Evolutionary conservation across 176 grass and related monocot species (phyloP).

Genomic region (Oryza coarctata): DNA sequence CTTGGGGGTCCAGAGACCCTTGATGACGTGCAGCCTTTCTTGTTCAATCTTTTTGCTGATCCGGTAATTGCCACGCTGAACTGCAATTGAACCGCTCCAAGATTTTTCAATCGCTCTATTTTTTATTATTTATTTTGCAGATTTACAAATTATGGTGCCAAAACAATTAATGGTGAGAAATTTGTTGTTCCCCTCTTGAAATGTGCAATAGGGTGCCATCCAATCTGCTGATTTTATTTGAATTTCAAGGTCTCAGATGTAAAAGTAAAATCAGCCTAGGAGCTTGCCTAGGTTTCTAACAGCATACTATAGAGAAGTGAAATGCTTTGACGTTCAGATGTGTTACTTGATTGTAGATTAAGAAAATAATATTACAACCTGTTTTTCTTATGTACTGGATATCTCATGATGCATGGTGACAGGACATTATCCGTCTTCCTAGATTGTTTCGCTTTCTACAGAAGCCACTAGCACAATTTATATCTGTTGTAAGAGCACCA

Average conservation of each 20-base stretch:
- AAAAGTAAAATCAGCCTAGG: not conserved
- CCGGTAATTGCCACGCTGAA: slow-evolving; percentile 61
- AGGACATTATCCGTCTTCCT: slow-evolving; percentile 99
- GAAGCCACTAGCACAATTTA: slow-evolving; percentile 94
- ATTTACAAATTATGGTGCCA: not conserved
- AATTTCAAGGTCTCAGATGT: not conserved
- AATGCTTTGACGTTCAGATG: slow-evolving; percentile 14
- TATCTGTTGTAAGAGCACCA: slow-evolving; percentile 90
- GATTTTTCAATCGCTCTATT: slow-evolving; percentile 5
- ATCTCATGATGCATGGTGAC: slow-evolving; percentile 40
- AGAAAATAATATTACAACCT: slow-evolving; percentile 11
- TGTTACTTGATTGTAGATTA: not conserved
- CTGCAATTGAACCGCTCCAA: not conserved
- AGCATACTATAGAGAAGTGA: not conserved
- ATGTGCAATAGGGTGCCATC: not conserved
- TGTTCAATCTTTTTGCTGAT: slow-evolving; percentile 98
- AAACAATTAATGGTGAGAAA: not conserved
- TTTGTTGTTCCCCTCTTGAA: not conserved
- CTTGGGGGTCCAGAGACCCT: slow-evolving; percentile 96
- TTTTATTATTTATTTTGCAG: slow-evolving; percentile 7
- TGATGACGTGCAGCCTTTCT: slow-evolving; percentile 95
- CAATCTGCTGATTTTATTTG: not conserved
- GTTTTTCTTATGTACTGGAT: slow-evolving; percentile 18
- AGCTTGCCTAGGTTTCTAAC: slow-evolving; percentile 1
- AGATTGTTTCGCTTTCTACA: slow-evolving; percentile 91